Evolutionary conservation across 2,329 filamentous ascomycete species (phyloP), one percentile per base, ranked within the genome.

Genomic region (Scedosporium boydii): DNA sequence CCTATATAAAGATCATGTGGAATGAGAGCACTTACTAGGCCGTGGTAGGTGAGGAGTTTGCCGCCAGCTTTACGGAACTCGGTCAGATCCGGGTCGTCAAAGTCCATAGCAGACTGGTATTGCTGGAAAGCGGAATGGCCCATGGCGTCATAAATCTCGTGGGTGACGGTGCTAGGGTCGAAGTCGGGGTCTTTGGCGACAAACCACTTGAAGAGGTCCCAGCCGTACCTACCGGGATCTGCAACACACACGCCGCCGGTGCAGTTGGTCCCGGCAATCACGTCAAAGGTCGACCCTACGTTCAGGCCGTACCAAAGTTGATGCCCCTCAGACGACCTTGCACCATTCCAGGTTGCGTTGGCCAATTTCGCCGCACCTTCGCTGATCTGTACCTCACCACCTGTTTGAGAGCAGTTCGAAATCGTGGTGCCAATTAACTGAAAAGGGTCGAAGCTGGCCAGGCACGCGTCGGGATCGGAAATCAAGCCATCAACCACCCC

Each of bases 401-500:
- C 44, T 6, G 44, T 46, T 7, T 46, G 14, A 21, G 44, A n/a
- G 44, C 14, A 46, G 44, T 46, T 46, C 16, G 14, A 16, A 21
- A 46, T 46, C 16, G 44, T 46, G 44, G 16, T 46, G 7, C 44
- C 44, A 9, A 46, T 21, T 16, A 46, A 21, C 16, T 21, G 5
- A 21, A 21, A n/a, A 16, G 44, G 44, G 44, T 46, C 44, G 44
- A 46, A 46, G 44, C 44, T 46, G 16, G 14, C 44, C 16, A 46
- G 63, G 69, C 81, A 82, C 48, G 71, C 69, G 6, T 73, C 68
- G 0, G 80, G 76, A 27, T 76, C 73, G 60, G 73, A 75, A 51
- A 84, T 73, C 62, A 83, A 78, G 27, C 70, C 72, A 64, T 83
- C 80, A 3, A 71, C 68, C 2, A 80, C 68, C 7, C 80, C 79